Conservation (phyloP, 163 green algal genomes). For the Scenedesmus sp. region DNA sequence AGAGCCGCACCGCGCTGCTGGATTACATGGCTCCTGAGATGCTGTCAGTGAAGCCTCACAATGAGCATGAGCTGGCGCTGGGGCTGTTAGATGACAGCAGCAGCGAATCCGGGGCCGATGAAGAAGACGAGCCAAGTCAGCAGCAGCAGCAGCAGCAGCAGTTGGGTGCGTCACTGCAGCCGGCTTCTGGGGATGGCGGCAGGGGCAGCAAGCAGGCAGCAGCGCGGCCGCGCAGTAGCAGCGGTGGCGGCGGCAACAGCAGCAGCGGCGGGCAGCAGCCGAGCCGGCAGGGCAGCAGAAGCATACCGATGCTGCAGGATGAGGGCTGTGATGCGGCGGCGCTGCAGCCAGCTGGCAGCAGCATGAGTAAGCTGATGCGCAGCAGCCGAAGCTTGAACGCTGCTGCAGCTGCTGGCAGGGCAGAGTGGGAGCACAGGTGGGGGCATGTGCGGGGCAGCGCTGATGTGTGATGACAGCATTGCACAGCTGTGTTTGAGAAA, state of each 20-base stretch:
- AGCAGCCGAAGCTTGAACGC: background rate
- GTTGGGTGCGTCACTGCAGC: background rate
- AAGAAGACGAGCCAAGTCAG: background rate
- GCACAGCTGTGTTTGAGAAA: too few species aligned
- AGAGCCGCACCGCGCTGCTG: slow-evolving; percentile 52
- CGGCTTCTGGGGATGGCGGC: background rate
- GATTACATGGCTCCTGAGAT: slow-evolving; percentile 76
- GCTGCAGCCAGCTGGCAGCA: background rate
- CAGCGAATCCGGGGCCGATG: background rate
- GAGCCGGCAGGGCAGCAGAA: background rate
- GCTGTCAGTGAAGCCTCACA: slow-evolving; percentile 45
- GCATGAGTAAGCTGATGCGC: background rate
- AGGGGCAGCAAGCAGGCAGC: background rate
- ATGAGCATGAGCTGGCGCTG: slow-evolving; percentile 40
- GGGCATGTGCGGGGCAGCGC: background rate
- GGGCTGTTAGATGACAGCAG: slow-evolving; percentile 3
- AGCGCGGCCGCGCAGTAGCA: background rate
- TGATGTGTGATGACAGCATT: background rate
- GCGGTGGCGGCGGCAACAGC: background rate
- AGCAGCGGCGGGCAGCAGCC: background rate
- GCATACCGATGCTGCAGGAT: background rate
- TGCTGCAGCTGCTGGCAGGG: background rate
- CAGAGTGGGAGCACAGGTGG: slow-evolving; percentile 41
- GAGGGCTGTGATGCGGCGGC: background rate
- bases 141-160: slow-evolving; percentile 49